Evolutionary conservation across 176 grass and related monocot species (phyloP).

Genomic region (Avena sativa): DNA sequence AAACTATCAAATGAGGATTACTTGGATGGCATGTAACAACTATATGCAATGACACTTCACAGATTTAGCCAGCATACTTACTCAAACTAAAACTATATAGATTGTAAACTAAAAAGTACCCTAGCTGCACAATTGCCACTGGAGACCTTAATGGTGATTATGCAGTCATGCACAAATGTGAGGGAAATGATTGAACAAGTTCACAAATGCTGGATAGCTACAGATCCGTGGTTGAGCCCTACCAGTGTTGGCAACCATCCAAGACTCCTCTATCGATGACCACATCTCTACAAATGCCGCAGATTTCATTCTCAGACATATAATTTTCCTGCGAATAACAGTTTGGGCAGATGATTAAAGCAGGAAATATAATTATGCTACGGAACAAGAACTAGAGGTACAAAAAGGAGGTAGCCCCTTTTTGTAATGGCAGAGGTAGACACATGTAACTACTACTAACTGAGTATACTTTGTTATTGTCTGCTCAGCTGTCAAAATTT

Average conservation of each 20-base stretch:
- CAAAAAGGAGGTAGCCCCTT: not conserved
- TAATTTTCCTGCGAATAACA: conserved; percentile 66
- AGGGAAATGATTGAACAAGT: conserved; percentile 22
- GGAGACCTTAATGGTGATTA: not conserved
- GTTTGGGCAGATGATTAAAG: conserved; percentile 9
- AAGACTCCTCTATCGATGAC: conserved; percentile 81
- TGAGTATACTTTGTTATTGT: not conserved
- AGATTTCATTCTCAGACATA: conserved; percentile 64
- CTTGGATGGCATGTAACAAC: not conserved
- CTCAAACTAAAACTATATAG: conserved; percentile 21
- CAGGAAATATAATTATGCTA: conserved; percentile 23
- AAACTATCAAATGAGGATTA: conserved; percentile 23
- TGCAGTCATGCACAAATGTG: conserved; percentile 15
- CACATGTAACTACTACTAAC: not conserved
- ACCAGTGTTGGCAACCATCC: conserved; percentile 92
- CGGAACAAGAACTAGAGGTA: not conserved
- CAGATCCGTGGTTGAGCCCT: conserved; percentile 30
- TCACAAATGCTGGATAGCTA: conserved; percentile 22
- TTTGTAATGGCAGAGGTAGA: conserved; percentile 16
- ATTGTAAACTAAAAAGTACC: conserved; percentile 7
- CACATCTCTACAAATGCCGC: conserved; percentile 83
- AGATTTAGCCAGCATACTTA: conserved; percentile 28
- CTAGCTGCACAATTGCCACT: not conserved
- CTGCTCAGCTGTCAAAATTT: not conserved
- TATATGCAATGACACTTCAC: not conserved